A percentile compares a stretch with the other conserved stretches of the same genome.
Evolutionary conservation across 108 stramenopile genomes (phyloP).

Genomic region (Cafeteria roenbergensis): DNA sequence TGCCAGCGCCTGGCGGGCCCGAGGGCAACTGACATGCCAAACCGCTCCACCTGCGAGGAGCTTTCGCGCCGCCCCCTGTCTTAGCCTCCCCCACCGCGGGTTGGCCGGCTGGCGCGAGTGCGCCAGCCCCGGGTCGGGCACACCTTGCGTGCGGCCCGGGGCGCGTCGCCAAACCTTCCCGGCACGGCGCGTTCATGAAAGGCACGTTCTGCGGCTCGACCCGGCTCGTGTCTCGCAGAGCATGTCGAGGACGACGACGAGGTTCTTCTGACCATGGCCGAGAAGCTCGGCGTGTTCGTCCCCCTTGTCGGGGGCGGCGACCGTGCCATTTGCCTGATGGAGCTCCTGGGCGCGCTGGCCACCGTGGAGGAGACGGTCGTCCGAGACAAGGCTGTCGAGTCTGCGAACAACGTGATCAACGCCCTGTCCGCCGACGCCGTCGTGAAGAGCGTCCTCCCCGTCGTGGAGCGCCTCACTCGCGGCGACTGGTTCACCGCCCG

Average conservation of each 20-base stretch:
- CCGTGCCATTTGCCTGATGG: conserved; percentile 18
- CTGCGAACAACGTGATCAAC: conserved; percentile 33
- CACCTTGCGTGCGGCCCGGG: no score
- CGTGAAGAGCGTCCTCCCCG: conserved; percentile 48
- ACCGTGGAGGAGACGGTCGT: conserved; percentile 91
- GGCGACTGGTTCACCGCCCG: conserved; percentile 96
- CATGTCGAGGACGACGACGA: conserved; percentile 47
- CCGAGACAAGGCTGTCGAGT: conserved; percentile 46
- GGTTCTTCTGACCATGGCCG: conserved; percentile 43
- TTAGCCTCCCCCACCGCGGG: no score
- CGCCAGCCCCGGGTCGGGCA: no score
- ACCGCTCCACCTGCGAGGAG: no score
- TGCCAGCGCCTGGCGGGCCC: no score
- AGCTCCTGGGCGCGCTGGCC: conserved; percentile 65
- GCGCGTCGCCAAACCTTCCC: no score
- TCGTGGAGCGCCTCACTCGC: conserved; percentile 61
- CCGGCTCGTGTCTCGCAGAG: no score
- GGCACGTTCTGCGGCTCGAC: no score
- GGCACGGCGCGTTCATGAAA: no score
- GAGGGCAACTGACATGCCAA: no score
- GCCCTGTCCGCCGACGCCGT: conserved; percentile 45
- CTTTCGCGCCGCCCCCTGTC: no score
- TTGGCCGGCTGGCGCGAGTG: no score
- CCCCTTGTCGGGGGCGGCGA: conserved; percentile 23
- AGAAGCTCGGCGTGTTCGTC: conserved; percentile 35